Evolutionary conservation across 257 asterid species (phyloP).

Genomic region (Plantago elongata): DNA sequence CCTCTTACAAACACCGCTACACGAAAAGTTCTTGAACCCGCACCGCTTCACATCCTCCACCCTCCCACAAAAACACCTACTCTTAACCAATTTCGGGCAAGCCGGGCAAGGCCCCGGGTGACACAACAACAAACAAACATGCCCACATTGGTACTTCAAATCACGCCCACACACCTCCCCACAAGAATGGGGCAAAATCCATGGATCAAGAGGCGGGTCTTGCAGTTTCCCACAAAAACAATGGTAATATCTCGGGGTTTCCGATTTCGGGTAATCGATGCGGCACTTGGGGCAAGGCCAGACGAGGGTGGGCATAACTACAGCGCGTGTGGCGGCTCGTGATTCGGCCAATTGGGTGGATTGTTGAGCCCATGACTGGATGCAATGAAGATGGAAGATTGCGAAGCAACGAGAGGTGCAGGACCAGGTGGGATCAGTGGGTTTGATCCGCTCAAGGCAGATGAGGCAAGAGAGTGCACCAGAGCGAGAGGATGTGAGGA

Average conservation of each 20-base stretch:
- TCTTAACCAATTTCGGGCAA: slow-evolving; percentile 73
- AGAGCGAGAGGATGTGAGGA: slow-evolving; percentile 80
- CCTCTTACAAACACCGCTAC: slow-evolving; percentile 51
- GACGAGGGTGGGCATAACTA: slow-evolving; percentile 37
- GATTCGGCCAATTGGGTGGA: slow-evolving; percentile 66
- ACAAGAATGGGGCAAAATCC: slow-evolving; percentile 94
- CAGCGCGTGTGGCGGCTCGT: slow-evolving; percentile 79
- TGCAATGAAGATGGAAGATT: slow-evolving; percentile 83
- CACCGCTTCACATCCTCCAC: slow-evolving; percentile 75
- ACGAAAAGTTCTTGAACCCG: slow-evolving; percentile 78
- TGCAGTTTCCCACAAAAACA: slow-evolving; percentile 81
- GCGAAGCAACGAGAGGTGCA: slow-evolving; percentile 83
- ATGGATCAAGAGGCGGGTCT: slow-evolving; percentile 81
- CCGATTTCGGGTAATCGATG: slow-evolving; percentile 55
- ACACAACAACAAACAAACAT: slow-evolving; percentile 64
- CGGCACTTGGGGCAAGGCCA: slow-evolving; percentile 99
- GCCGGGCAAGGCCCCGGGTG: slow-evolving; percentile 97
- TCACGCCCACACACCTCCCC: slow-evolving; percentile 79
- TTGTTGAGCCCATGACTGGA: slow-evolving; percentile 90
- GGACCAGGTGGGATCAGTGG: slow-evolving; percentile 89
- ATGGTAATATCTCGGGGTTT: slow-evolving; percentile 59
- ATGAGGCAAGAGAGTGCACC: slow-evolving; percentile 95
- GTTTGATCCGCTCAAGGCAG: slow-evolving; percentile 85
- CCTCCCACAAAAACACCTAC: slow-evolving; percentile 69
- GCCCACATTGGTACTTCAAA: slow-evolving; percentile 74